These are phyloP conservation scores for Cephalotrichum gorgonifer DNA, from an alignment of 2,329 filamentous ascomycete species.

Conservation along the genomic window DNA sequence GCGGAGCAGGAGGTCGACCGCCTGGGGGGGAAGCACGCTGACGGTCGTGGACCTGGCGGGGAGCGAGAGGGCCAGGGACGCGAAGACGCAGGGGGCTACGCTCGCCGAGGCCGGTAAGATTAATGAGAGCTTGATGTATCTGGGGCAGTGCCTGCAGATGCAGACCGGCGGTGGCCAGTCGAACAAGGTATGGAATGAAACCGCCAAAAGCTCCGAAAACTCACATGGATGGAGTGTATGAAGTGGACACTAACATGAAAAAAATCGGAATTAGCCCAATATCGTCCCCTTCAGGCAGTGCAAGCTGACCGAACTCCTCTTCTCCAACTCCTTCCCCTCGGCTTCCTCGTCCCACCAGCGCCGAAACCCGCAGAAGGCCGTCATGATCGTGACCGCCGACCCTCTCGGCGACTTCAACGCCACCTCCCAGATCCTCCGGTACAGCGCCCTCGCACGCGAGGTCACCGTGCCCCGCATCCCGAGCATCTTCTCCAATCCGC, in stretches of 20 bases:
- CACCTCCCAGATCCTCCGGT: conserved; percentile 89
- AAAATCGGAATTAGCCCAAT: conserved; percentile 39
- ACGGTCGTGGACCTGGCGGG: conserved; percentile 89
- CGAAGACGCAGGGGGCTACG: conserved; percentile 87
- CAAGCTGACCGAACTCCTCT: conserved; percentile 75
- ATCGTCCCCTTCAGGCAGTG: conserved; percentile 73
- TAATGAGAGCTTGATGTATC: conserved; percentile 96
- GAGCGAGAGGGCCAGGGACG: conserved; percentile 84
- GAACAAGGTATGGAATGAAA: conserved; percentile 49
- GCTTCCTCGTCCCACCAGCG: conserved; percentile 30
- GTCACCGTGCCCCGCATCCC: conserved; percentile 85
- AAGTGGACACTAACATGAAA: background rate
- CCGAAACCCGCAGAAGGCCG: conserved; percentile 70
- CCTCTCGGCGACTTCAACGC: conserved; percentile 91
- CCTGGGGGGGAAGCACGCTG: conserved; percentile 67
- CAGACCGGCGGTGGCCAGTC: conserved; percentile 70
- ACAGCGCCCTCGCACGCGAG: conserved; percentile 85
- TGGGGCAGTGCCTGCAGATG: conserved; percentile 93
- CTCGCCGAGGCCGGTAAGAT: conserved; percentile 96
- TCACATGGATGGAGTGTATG: too few relatives aligned
- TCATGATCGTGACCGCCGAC: conserved; percentile 96
- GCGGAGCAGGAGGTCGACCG: background rate
- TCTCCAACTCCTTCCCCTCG: conserved; percentile 79
- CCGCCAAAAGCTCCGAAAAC: background rate
- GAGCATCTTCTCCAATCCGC: conserved; percentile 56